phyloP scores from a whole-genome alignment of 2,329 filamentous ascomycete species.

The Aspergillus ustus region DNA sequence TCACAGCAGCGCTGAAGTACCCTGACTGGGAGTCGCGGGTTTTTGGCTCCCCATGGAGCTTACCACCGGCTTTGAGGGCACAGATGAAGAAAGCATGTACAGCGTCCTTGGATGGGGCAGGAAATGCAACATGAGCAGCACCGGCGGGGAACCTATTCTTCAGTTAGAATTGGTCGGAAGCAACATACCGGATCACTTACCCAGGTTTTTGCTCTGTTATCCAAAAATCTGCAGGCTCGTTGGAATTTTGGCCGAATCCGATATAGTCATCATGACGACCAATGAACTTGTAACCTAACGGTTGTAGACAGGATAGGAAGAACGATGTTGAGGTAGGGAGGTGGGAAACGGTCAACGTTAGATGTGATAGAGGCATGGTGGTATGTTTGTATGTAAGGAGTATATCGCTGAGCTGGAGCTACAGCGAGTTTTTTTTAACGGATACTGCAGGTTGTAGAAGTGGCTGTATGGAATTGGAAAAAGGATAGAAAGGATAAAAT shows the following conservation, averaged over 20 bases:
- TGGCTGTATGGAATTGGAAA: neutral
- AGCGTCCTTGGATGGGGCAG: conserved; percentile 66
- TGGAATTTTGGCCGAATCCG: conserved; percentile 63
- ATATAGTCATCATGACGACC: conserved; percentile 65
- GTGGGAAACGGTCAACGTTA: conserved; percentile 73
- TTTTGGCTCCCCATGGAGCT: conserved; percentile 61
- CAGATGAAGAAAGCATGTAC: conserved; percentile 74
- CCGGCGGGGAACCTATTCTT: conserved; percentile 52
- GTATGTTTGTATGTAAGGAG: conserved; percentile 11
- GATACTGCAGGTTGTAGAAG: neutral
- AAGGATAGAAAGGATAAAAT: too few relatives aligned
- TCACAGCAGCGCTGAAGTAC: conserved; percentile 67
- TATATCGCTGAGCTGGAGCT: conserved; percentile 20
- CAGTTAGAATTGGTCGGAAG: conserved; percentile 21
- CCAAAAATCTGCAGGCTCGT: conserved; percentile 63
- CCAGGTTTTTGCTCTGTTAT: conserved; percentile 64
- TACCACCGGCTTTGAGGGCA: conserved; percentile 68
- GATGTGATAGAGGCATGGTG: conserved; percentile 65
- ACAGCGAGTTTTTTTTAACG: conserved; percentile 18
- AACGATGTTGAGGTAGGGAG: conserved; percentile 81
- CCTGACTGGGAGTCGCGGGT: conserved; percentile 57
- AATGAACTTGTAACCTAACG: conserved; percentile 75
- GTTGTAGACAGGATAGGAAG: conserved; percentile 77
- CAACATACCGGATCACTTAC: conserved; percentile 43
- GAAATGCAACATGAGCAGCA: conserved; percentile 68